These are phyloP conservation scores for Entomortierella lignicola DNA, from an alignment of 192 early-diverging fungal species.

Conservation along the genomic window DNA sequence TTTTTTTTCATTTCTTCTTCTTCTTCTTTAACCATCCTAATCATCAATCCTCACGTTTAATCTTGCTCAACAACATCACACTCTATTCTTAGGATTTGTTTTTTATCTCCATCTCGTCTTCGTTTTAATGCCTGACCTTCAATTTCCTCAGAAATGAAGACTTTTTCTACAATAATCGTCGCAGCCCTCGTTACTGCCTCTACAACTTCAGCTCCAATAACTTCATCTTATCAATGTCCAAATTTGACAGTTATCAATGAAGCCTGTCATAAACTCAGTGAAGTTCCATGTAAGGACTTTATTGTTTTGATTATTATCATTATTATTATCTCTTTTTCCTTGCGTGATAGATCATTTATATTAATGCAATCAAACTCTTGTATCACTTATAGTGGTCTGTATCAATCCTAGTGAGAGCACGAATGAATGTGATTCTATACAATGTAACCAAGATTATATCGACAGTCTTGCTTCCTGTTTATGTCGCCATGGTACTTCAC, in stretches of 20 bases:
- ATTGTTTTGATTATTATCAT: not conserved
- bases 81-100: not conserved
- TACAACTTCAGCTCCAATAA: slow-evolving; percentile 4
- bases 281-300: not conserved
- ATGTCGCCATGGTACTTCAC: slow-evolving; percentile 7
- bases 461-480: slow-evolving; percentile 28
- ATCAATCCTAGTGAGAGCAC: slow-evolving; percentile 16
- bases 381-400: slow-evolving; percentile 23
- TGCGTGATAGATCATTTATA: not conserved
- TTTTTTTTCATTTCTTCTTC: too few species aligned
- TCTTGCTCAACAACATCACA: not conserved
- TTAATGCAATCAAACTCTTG: too few species aligned
- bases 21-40: too few species aligned
- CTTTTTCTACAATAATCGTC: slow-evolving; percentile 1
- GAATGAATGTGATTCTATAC: slow-evolving; percentile 27
- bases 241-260: not conserved
- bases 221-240: slow-evolving; percentile 4
- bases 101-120: too few species aligned
- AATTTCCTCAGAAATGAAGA: not conserved
- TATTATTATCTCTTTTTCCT: not conserved
- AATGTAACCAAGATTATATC: slow-evolving; percentile 37
- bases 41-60: too few species aligned
- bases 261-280: not conserved
- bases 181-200: slow-evolving; percentile 24
- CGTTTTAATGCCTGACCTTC: too few species aligned